Evolutionary conservation across 2,329 filamentous ascomycete species (phyloP).

Genomic region (Phaeoacremonium minimum): DNA sequence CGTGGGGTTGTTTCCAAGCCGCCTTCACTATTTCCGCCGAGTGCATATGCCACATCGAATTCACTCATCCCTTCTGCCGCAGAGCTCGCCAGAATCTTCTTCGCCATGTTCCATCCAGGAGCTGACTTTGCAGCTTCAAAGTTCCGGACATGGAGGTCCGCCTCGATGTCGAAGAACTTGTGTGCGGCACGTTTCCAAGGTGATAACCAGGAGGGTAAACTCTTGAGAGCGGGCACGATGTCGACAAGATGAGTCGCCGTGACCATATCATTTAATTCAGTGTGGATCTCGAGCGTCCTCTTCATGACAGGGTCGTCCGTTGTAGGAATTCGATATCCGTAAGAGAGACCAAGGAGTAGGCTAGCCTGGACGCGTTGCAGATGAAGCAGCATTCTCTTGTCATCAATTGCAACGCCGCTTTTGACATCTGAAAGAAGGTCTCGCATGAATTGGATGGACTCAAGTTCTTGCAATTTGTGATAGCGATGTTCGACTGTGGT

Average conservation of each 20-base stretch:
- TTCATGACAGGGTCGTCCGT: constrained; percentile 1
- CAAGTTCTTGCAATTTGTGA: constrained; percentile 3
- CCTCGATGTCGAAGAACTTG: neutral
- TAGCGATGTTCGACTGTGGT: constrained; percentile 1
- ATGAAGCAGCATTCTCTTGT: neutral
- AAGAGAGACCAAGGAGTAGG: constrained; percentile 1
- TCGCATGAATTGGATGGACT: constrained; percentile 4
- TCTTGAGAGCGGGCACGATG: constrained; percentile 1
- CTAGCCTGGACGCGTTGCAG: constrained; percentile 4
- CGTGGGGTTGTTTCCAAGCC: constrained; percentile 3
- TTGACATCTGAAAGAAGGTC: neutral
- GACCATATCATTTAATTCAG: neutral
- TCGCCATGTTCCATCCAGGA: constrained; percentile 6
- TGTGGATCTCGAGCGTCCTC: neutral
- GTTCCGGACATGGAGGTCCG: constrained; percentile 4
- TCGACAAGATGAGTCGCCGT: constrained; percentile 3
- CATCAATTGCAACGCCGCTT: neutral
- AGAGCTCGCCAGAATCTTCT: constrained; percentile 4
- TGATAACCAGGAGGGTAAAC: constrained; percentile 12
- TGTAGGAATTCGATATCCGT: constrained; percentile 6
- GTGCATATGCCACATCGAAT: constrained; percentile 4
- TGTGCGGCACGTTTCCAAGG: constrained; percentile 9
- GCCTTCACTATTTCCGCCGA: constrained; percentile 3
- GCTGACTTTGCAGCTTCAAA: neutral
- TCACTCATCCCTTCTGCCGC: constrained; percentile 3